Conservation (phyloP, 352 stramenopile genomes). For the Globisporangium abappressorium region DNA sequence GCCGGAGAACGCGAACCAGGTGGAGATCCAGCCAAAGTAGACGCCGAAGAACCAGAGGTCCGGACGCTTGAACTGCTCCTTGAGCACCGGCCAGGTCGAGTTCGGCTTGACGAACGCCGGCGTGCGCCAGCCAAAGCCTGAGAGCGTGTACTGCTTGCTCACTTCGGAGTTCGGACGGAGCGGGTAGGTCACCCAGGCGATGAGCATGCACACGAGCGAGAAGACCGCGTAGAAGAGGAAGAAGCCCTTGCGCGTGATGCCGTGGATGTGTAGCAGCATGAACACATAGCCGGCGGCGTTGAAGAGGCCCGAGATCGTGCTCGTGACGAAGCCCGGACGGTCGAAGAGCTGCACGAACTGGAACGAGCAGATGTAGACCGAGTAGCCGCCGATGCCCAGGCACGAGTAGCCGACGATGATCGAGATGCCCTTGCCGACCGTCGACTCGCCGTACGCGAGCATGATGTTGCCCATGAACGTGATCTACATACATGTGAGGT, state of each 20-base stretch:
- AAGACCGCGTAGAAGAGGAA: constrained; percentile 34
- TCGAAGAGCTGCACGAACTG: constrained; percentile 50
- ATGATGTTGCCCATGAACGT: constrained; percentile 45
- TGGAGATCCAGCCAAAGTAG: constrained; percentile 34
- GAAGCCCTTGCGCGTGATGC: constrained; percentile 36
- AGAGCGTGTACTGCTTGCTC: constrained; percentile 17
- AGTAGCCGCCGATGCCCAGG: constrained; percentile 43
- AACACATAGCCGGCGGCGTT: constrained; percentile 52
- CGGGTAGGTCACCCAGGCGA: constrained; percentile 26
- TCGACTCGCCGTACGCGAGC: constrained; percentile 38
- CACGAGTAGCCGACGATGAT: constrained; percentile 30
- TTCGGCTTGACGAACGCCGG: constrained; percentile 11
- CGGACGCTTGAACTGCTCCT: constrained; percentile 15
- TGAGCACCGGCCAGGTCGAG: constrained; percentile 19
- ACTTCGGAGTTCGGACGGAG: constrained; percentile 19
- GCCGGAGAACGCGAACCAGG: constrained; percentile 27
- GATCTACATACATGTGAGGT: constrained; percentile 8
- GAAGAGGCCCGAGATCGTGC: constrained; percentile 45
- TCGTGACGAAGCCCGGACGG: constrained; percentile 36
- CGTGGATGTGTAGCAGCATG: constrained; percentile 42
- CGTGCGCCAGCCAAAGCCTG: constrained; percentile 22
- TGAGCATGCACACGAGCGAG: constrained; percentile 18
- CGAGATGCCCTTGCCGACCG: constrained; percentile 4
- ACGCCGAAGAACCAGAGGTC: constrained; percentile 31
- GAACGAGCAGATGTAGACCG: constrained; percentile 44